Evolutionary conservation across 1,139 yeast species (phyloP), one percentile per base, ranked within the genome.

Genomic region (Pichia sp.): DNA sequence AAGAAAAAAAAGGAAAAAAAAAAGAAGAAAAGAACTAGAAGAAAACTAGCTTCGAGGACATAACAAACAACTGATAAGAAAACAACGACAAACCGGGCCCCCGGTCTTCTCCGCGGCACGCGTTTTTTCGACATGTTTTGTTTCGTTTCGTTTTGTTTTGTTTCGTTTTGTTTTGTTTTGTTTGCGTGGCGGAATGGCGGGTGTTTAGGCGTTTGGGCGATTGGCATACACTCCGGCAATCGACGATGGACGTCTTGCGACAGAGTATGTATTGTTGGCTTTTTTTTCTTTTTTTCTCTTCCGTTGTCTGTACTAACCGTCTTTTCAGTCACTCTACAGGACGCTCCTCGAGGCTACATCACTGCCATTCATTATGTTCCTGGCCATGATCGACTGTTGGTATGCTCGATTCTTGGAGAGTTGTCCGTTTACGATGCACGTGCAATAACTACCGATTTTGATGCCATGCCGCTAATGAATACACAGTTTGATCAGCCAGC

Each of bases 341-440:
- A 24, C 15, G 15, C 43, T 6, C 43, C 40, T 6, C 19, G 14
- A 8, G 40, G 43, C 7, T 40, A 29, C 26, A 33, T 40, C 9
- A 40, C 43, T 7, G 37, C 38, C 8, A n/a, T 37, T 14, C 32
- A 39, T 13, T 20, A 25, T 22, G 11, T 33, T 11, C 11, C 30
- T 11, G 7, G 13, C 9, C 6, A n/a, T 20, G 31, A 31, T n/a
- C 9, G 20, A 6, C 19, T 42, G 5, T 9, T 36, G 2, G 40
- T 36, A 2, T 40, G 37, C n/a, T 33, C 46, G 6, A 33, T 42
- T 10, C 13, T 18, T 7, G 43, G 43, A 4, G 46, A 42, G 31
- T 15, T 42, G 13, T 14, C 24, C 6, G 18, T 42, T 13, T 42
- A 39, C 18, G 15, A 27, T 18, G 22, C 35, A 4, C 10, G 13